Evolutionary conservation across 257 asterid genomes (phyloP).

Genomic region (Solanum peruvianum): DNA sequence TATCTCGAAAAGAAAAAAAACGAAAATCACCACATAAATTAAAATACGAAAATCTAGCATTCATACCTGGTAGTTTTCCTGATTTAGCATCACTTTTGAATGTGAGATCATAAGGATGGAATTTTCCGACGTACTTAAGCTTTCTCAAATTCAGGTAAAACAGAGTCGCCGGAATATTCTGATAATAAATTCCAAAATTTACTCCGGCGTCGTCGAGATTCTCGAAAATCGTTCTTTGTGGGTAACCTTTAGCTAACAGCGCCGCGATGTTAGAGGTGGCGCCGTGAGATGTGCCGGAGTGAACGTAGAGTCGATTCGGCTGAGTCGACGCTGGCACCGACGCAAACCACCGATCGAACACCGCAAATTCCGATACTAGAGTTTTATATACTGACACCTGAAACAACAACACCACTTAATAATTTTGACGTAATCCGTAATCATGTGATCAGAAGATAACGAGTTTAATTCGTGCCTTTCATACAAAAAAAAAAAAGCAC

Average conservation of each 20-base stretch:
- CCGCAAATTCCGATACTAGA: constrained; percentile 70
- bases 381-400: constrained; percentile 61
- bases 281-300: constrained; percentile 90
- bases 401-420: neutral
- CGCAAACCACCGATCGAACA: constrained; percentile 89
- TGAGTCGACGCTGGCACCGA: constrained; percentile 92
- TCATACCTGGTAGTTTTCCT: constrained; percentile 45
- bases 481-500: no score
- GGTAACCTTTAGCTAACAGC: constrained; percentile 50
- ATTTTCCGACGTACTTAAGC: constrained; percentile 41
- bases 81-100: constrained; percentile 53
- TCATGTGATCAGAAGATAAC: neutral
- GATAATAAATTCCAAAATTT: constrained; percentile 63
- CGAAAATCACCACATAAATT: neutral
- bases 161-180: constrained; percentile 75
- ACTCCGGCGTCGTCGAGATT: constrained; percentile 41
- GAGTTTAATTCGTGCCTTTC: no score
- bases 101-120: constrained; percentile 39
- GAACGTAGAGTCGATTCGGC: constrained; percentile 82
- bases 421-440: no score
- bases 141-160: constrained; percentile 56
- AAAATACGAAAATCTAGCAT: neutral
- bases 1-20: neutral
- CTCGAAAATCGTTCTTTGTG: constrained; percentile 80
- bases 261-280: constrained; percentile 62